Evolutionary conservation across 225 moss, liverwort and hornwort genomes (phyloP).

Genomic region (Physcomitrium patens): DNA sequence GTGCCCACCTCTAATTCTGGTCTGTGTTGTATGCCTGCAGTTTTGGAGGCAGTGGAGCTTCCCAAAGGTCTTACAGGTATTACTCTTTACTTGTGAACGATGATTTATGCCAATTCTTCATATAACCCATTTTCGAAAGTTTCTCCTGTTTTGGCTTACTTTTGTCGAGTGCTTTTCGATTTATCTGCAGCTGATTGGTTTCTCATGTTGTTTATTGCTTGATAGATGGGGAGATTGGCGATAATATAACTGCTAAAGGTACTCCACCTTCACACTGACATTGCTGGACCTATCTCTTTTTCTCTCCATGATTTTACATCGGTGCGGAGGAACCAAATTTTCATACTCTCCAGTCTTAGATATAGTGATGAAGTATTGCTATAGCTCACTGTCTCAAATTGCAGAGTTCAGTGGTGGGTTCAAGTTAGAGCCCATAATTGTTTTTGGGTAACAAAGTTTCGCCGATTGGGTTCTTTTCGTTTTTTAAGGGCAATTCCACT

Average conservation of each 20-base stretch:
- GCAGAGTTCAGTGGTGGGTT: too few species aligned
- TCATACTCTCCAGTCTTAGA: too few species aligned
- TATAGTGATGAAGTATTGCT: too few species aligned
- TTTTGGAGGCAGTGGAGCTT: constrained; percentile 69
- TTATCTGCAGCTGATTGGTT: not conserved
- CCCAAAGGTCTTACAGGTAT: constrained; percentile 51
- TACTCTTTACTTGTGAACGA: not conserved
- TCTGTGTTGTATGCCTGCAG: constrained; percentile 37
- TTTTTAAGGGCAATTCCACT: too few species aligned
- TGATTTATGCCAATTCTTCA: not conserved
- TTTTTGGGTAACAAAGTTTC: too few species aligned
- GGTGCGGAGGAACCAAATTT: not conserved
- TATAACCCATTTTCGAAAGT: not conserved
- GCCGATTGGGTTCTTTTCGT: too few species aligned
- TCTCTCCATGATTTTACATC: not conserved
- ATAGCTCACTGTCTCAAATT: too few species aligned
- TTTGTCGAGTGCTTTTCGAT: not conserved
- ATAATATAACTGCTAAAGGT: constrained; percentile 51
- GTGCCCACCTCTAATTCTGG: not conserved
- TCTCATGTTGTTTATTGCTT: not conserved
- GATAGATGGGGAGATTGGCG: constrained; percentile 37
- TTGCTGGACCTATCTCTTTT: not conserved
- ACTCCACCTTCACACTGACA: not conserved
- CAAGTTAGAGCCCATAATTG: too few species aligned
- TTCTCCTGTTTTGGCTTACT: not conserved